Evolutionary conservation across 495 filamentous ascomycete species (phyloP).

Genomic region (Neurospora sp.): DNA sequence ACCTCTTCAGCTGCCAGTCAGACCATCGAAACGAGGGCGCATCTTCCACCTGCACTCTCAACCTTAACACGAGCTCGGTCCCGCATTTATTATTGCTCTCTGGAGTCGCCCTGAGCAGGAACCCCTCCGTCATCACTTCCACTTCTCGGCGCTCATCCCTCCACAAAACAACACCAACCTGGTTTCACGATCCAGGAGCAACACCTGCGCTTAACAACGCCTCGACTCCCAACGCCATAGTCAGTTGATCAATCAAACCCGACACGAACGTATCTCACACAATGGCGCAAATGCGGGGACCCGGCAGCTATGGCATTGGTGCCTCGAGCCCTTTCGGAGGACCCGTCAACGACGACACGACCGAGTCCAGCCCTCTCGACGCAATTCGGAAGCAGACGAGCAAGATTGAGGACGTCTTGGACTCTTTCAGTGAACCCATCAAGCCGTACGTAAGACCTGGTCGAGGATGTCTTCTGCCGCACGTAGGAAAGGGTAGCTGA

Average conservation of each 20-base stretch:
- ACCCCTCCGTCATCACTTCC: not conserved
- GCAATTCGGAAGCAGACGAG: slow-evolving; percentile 87
- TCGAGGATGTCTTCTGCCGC: not conserved
- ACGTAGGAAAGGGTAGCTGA: not conserved
- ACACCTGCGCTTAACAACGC: not conserved
- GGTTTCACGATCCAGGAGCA: not conserved
- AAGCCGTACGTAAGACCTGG: slow-evolving; percentile 70
- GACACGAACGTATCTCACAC: not conserved
- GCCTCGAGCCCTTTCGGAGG: slow-evolving; percentile 61
- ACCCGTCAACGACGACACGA: slow-evolving; percentile 41
- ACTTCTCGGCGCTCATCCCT: not conserved
- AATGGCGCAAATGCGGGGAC: slow-evolving; percentile 96
- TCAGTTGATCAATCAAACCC: not conserved
- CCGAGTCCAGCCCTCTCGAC: slow-evolving; percentile 80
- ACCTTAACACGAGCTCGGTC: not conserved
- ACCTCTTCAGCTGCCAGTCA: not conserved
- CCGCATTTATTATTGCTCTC: not conserved
- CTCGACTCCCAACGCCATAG: not conserved
- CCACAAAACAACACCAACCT: not conserved
- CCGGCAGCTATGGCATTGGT: slow-evolving; percentile 89
- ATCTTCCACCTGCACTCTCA: not conserved
- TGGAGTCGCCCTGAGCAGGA: not conserved
- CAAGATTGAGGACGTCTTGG: slow-evolving; percentile 94
- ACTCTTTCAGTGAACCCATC: slow-evolving; percentile 78
- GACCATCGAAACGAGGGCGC: not conserved